Evolutionary conservation across 2,329 filamentous ascomycete species (phyloP), one percentile per base, ranked within the genome.

Genomic region (Ophiostoma pallidulum): DNA sequence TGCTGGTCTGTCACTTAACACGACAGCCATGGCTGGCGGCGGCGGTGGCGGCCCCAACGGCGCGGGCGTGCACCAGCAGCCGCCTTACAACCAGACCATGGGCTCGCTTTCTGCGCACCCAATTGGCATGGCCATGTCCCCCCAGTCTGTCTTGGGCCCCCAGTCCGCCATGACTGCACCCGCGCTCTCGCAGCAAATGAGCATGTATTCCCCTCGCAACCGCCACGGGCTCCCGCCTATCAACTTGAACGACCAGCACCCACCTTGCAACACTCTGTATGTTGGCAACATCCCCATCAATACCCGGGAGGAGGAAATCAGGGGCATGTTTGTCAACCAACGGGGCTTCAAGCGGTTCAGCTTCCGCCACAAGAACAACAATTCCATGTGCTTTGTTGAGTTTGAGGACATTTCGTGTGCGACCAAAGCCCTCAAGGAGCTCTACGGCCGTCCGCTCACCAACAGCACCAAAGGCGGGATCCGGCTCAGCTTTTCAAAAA

Each of bases 321-420:
- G 97, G 66, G 80, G 84, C 19, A 77, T 96, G 60, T 98, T 98
- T 61, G 89, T 84, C 22, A 91, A 90, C 66, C 87, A 94, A 63
- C 82, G 90, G 41, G 92, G 92, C 4, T 98, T 96, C 70, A 97
- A 94, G 68, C 78, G 92, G 24, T 79, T 98, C 8, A 95, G 89
- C 61, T 95, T 96, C 72, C 79, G 91, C 29, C 94, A 89, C 46
- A 97, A 97, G 70, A 80, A 86, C 55, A 95, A 96, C 57, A 91
- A 91, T 0, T 91, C 91, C 2, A 97, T 97, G 90, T 97, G 92
- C 62, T 97, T 97, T 64, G 92, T 98, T 32, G 92, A 98, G 64
- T 98, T 97, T 57, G 91, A 97, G 59, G 90, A 96, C 58, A 76
- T 94, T 10, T 85, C 86, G 2, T 91, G 88, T 59, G 91, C 92